phyloP scores from a whole-genome alignment of 345 rosid species.

The Viola odorata region DNA sequence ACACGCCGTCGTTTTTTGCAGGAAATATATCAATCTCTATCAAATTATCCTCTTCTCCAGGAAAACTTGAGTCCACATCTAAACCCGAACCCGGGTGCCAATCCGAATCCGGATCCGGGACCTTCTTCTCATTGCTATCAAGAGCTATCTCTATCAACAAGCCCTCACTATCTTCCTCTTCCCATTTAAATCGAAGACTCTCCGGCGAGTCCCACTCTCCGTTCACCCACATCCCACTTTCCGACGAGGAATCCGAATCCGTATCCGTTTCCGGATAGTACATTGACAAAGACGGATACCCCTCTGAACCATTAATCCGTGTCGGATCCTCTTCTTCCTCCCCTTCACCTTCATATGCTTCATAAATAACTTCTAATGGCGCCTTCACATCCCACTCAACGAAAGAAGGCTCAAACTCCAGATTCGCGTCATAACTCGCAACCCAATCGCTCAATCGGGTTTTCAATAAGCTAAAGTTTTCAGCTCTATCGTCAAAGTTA shows the following conservation, averaged over 20 bases:
- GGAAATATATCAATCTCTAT: slow-evolving; percentile 66
- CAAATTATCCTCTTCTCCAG: slow-evolving; percentile 62
- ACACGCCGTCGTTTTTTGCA: background rate
- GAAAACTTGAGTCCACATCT: slow-evolving; percentile 12
- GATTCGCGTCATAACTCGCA: slow-evolving; percentile 6
- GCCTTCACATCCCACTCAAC: slow-evolving; percentile 76
- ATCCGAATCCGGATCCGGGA: slow-evolving; percentile 13
- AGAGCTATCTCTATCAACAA: slow-evolving; percentile 66
- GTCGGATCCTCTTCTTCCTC: slow-evolving; percentile 18
- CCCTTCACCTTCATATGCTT: slow-evolving; percentile 49
- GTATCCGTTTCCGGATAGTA: slow-evolving; percentile 64
- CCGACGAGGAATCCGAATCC: slow-evolving; percentile 41
- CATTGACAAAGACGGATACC: slow-evolving; percentile 46
- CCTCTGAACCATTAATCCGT: slow-evolving; percentile 16
- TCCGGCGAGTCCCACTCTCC: slow-evolving; percentile 41
- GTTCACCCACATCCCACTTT: slow-evolving; percentile 22
- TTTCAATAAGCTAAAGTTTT: background rate
- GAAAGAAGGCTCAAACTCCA: slow-evolving; percentile 30
- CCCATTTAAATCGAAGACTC: slow-evolving; percentile 38
- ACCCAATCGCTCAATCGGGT: slow-evolving; percentile 16
- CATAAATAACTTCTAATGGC: slow-evolving; percentile 77
- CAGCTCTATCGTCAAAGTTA: background rate
- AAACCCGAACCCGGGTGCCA: slow-evolving; percentile 5
- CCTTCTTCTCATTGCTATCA: slow-evolving; percentile 20
- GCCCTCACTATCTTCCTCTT: slow-evolving; percentile 52